phyloP scores from a whole-genome alignment of 768 basidiomycete species.

The Suillus fuscotomentosus region DNA sequence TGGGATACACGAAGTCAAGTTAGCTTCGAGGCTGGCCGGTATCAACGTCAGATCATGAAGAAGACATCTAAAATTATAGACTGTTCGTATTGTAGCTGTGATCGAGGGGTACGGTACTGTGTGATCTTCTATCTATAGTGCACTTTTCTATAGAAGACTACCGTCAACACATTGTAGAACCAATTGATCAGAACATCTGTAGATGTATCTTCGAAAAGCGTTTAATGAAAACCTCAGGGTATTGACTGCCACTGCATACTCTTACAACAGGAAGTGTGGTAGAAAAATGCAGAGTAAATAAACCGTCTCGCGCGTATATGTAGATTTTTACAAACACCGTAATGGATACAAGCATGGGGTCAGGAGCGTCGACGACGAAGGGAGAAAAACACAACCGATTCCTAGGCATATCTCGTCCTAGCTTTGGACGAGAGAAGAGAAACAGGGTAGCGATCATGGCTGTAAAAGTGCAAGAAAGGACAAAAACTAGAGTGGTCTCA shows the following conservation, averaged over 20 bases:
- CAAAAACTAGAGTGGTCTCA: conserved; percentile 4
- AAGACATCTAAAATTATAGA: background rate
- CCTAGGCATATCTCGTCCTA: background rate
- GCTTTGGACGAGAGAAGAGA: conserved; percentile 1
- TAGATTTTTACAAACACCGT: conserved; percentile 27
- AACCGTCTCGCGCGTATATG: conserved; percentile 29
- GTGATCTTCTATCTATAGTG: background rate
- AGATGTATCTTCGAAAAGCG: background rate
- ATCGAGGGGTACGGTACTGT: background rate
- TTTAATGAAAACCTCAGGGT: background rate
- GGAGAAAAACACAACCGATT: background rate
- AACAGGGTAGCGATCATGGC: conserved; percentile 3
- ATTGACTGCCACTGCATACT: background rate
- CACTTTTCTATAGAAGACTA: background rate
- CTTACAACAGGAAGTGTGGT: conserved; percentile 12
- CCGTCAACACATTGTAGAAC: background rate
- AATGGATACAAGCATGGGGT: conserved; percentile 31
- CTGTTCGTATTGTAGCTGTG: background rate
- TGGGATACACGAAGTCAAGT: conserved; percentile 78
- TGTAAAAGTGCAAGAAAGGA: conserved; percentile 12
- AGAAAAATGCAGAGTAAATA: conserved; percentile 30
- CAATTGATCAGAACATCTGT: background rate
- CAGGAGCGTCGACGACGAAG: conserved; percentile 7
- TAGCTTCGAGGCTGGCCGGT: conserved; percentile 40
- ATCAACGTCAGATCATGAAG: conserved; percentile 47